These are phyloP conservation scores for Passiflora organensis DNA, from an alignment of 345 rosid genomes.

Conservation along the genomic window DNA sequence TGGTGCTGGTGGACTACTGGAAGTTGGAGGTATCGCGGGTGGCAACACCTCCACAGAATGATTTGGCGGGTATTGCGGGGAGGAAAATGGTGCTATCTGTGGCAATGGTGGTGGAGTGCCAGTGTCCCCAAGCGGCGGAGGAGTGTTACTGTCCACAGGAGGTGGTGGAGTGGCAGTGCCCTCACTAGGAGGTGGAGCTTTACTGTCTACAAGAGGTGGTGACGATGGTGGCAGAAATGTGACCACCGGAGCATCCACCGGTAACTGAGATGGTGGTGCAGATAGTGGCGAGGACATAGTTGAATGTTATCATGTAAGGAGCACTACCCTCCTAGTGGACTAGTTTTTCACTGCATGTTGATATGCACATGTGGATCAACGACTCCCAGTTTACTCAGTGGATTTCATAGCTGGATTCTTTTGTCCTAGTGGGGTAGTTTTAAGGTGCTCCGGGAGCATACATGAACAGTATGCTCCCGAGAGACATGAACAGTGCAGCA, in stretches of 20 bases:
- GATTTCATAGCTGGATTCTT: constrained; percentile 12
- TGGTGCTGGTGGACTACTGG: background rate
- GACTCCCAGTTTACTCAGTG: background rate
- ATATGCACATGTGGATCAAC: background rate
- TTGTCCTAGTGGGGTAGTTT: too few relatives aligned
- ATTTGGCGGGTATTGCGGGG: constrained; percentile 5
- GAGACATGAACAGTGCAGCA: too few relatives aligned
- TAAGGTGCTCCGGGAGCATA: too few relatives aligned
- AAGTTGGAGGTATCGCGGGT: background rate
- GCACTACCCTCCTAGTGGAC: constrained; percentile 1
- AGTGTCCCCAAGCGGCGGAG: background rate
- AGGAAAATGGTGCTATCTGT: background rate
- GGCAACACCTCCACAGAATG: constrained; percentile 5
- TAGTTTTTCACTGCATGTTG: background rate
- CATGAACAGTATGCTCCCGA: too few relatives aligned
- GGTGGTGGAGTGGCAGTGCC: constrained; percentile 3
- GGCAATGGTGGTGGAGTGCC: constrained; percentile 1
- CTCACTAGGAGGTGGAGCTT: too few relatives aligned
- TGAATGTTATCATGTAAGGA: background rate
- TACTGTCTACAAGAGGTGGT: background rate
- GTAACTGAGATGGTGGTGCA: background rate
- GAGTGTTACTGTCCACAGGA: too few relatives aligned
- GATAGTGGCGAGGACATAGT: constrained; percentile 10
- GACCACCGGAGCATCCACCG: background rate
- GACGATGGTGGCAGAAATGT: background rate